Conservation (phyloP, 1,139 yeast genomes). For the Yamadazyma friedrichii region DNA sequence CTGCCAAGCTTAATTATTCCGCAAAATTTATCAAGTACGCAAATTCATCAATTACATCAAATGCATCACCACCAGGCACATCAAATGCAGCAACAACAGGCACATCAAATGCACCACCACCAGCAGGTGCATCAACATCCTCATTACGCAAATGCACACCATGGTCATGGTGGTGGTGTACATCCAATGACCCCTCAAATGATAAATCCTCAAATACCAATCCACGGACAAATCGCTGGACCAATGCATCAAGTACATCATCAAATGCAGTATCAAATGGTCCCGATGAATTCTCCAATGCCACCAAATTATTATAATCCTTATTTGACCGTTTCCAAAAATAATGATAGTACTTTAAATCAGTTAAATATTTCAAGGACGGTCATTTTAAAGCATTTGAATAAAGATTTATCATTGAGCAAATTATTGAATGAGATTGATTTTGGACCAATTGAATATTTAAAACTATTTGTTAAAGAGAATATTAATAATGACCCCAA, state of each 20-base stretch:
- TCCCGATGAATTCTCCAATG: neutral
- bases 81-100: neutral
- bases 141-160: neutral
- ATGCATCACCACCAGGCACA: neutral
- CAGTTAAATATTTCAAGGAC: constrained; percentile 40
- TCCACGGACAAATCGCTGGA: too few species aligned
- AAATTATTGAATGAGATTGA: constrained; percentile 36
- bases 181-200: too few species aligned
- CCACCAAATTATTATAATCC: constrained; percentile 1
- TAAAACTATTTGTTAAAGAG: constrained; percentile 31
- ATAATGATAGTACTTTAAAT: constrained; percentile 25
- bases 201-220: too few species aligned
- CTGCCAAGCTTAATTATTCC: constrained; percentile 5
- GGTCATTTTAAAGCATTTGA: constrained; percentile 32
- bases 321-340: constrained; percentile 12
- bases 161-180: too few species aligned
- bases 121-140: neutral
- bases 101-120: neutral
- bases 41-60: constrained; percentile 1
- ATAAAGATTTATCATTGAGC: constrained; percentile 25
- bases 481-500: constrained; percentile 12
- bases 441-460: constrained; percentile 45
- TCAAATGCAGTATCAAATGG: neutral
- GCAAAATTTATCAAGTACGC: constrained; percentile 5
- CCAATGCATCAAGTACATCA: neutral